Base-by-base conservation (phyloP, 2,329 filamentous ascomycete genomes). In the Rutstroemia sp. region DNA sequence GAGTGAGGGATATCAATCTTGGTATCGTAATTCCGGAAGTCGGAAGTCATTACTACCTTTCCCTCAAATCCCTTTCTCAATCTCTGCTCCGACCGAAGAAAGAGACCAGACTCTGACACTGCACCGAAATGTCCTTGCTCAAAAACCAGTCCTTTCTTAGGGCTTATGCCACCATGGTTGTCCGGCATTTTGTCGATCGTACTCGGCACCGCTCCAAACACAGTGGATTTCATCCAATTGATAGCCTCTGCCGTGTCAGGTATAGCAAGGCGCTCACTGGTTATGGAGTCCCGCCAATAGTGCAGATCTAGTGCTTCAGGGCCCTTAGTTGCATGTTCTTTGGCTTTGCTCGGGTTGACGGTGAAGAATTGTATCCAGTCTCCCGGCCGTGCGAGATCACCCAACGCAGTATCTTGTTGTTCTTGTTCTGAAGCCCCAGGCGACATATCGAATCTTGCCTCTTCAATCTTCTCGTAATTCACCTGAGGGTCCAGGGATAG, bases 401-500 rank as follows among this genome's bases (percentile, higher is more conserved):
- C 76, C 6, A 81, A 71, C 64, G 73, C 47, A 68, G 61, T 64
- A 18, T 62, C 61, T 49, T 70, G 66, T 18, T 67, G 62, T 16
- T 70, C 66, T 47, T 70, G 66, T 23, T 68, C 58, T 21, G 59
- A 69, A 19, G 9, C 18, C 18, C 48, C 54, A 27, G 53, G 42
- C 3, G 52, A 57, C 59, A 84, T 82, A 38, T 79, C 72, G 62
- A 85, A 74, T 52, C 77, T 73, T 19, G 80, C 76, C 37, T 82
- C 73, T 41, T 78, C 76, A 7, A 75, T 67, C 18, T 73, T 63
- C n/a, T 72, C 73, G 63, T 81, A 80, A 19, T 70, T 75, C 16
- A 75, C 78, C 61, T 89, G 79, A 3, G 90, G 88, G 66, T 94
- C 89, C 4, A 95, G 76, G 5, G 89, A 90, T 3, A 95, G 73